Evolutionary conservation across 345 rosid genomes (phyloP).

Genomic region (Kernera saxatilis): DNA sequence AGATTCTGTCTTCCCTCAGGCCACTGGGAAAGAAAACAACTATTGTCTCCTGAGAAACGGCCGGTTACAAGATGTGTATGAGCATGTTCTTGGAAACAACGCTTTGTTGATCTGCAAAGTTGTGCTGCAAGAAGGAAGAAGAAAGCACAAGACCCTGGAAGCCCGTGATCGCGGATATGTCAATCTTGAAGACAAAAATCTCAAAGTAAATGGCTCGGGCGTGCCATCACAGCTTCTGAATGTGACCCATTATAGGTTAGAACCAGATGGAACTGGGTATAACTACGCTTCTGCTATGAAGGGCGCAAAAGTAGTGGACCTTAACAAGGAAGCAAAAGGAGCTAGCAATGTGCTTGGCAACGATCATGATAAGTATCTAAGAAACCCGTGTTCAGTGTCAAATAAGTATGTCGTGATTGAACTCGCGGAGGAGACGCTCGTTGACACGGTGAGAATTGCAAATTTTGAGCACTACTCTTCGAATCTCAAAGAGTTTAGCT

Average conservation of each 20-base stretch:
- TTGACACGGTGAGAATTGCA: constrained; percentile 78
- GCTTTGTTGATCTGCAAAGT: constrained; percentile 40
- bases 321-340: constrained; percentile 90
- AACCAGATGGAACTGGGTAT: constrained; percentile 82
- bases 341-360: constrained; percentile 76
- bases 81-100: constrained; percentile 39
- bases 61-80: constrained; percentile 45
- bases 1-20: constrained; percentile 32
- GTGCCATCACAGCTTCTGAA: constrained; percentile 43
- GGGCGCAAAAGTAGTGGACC: constrained; percentile 82
- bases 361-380: constrained; percentile 77
- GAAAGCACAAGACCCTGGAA: constrained; percentile 23
- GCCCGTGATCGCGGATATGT: constrained; percentile 39
- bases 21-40: constrained; percentile 30
- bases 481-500: constrained; percentile 67
- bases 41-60: constrained; percentile 33
- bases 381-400: constrained; percentile 76
- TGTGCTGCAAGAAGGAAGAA: constrained; percentile 27
- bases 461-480: constrained; percentile 91
- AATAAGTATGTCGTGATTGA: constrained; percentile 81
- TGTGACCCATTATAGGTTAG: constrained; percentile 74
- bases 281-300: constrained; percentile 76
- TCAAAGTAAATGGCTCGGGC: constrained; percentile 39
- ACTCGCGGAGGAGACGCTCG: constrained; percentile 81
- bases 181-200: constrained; percentile 52